Conservation (phyloP, 2,329 filamentous ascomycete genomes). For the Helminthosporium solani region DNA sequence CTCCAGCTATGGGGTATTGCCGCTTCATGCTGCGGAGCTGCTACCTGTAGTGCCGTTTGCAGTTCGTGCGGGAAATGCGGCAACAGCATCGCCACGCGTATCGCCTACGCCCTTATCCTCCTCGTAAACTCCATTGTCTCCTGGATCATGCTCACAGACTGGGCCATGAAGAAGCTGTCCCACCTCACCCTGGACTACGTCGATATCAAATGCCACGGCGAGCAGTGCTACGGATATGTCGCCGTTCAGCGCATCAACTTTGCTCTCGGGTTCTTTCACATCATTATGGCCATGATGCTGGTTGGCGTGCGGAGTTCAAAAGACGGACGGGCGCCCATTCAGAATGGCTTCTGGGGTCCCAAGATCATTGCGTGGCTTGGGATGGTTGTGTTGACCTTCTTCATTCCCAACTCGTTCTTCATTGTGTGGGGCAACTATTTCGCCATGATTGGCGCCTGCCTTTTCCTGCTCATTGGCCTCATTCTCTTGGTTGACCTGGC, state of each 20-base stretch:
- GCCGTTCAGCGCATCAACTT: constrained; percentile 98
- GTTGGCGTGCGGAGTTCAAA: constrained; percentile 85
- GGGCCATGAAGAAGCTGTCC: constrained; percentile 95
- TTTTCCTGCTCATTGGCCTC: constrained; percentile 90
- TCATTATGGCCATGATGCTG: constrained; percentile 79
- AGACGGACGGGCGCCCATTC: constrained; percentile 80
- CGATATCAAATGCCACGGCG: constrained; percentile 84
- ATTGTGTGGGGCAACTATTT: constrained; percentile 95
- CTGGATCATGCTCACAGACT: constrained; percentile 99
- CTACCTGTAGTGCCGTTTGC: constrained; percentile 94
- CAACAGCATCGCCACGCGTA: constrained; percentile 95
- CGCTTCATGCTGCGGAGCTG: constrained; percentile 92
- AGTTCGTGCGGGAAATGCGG: constrained; percentile 95
- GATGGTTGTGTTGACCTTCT: constrained; percentile 86
- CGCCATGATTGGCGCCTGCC: constrained; percentile 80
- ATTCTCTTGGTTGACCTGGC: constrained; percentile 92
- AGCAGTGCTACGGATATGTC: constrained; percentile 91
- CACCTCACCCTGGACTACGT: constrained; percentile 93
- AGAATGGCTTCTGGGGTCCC: constrained; percentile 99
- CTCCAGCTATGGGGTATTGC: constrained; percentile 70
- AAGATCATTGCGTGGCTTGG: constrained; percentile 89
- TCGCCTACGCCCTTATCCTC: constrained; percentile 92
- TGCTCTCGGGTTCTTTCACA: constrained; percentile 89
- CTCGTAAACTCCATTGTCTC: constrained; percentile 95
- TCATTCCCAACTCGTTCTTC: constrained; percentile 95